phyloP scores from a whole-genome alignment of 2,329 filamentous ascomycete species.

The Thielaviopsis punctulata region DNA sequence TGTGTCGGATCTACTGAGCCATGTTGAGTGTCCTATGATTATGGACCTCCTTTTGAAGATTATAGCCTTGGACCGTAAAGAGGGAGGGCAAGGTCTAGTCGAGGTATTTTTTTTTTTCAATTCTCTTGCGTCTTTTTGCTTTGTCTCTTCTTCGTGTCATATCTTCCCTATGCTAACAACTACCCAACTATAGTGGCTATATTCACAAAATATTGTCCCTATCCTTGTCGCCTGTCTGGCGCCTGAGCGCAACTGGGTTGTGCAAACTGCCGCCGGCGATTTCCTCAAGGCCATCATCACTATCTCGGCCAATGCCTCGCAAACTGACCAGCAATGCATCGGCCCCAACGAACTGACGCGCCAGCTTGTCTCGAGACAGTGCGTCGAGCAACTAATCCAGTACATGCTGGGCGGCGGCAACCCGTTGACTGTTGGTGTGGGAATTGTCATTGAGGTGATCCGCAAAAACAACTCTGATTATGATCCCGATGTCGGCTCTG shows the following conservation, averaged over 20 bases:
- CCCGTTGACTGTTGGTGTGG: slow-evolving; percentile 84
- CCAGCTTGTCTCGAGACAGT: slow-evolving; percentile 75
- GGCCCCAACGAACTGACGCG: slow-evolving; percentile 92
- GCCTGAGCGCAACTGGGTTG: slow-evolving; percentile 69
- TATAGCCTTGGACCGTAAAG: slow-evolving; percentile 83
- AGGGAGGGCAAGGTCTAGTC: slow-evolving; percentile 80
- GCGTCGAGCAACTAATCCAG: slow-evolving; percentile 66
- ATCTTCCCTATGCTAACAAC: background rate
- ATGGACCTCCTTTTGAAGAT: slow-evolving; percentile 97
- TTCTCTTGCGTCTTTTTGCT: slow-evolving; percentile 8
- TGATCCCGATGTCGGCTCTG: slow-evolving; percentile 75
- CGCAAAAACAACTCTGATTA: slow-evolving; percentile 99
- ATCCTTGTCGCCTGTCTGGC: slow-evolving; percentile 73
- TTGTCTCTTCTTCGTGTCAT: background rate
- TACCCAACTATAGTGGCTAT: slow-evolving; percentile 53
- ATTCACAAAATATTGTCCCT: slow-evolving; percentile 74
- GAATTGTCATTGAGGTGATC: slow-evolving; percentile 96
- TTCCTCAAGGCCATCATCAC: slow-evolving; percentile 98
- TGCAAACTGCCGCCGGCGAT: slow-evolving; percentile 90
- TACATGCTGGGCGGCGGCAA: slow-evolving; percentile 93
- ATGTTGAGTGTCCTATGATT: slow-evolving; percentile 94
- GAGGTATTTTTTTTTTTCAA: slow-evolving; percentile 43
- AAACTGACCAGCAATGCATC: slow-evolving; percentile 97
- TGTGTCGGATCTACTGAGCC: slow-evolving; percentile 69
- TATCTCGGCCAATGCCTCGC: slow-evolving; percentile 93